Base-by-base conservation (phyloP, 2,329 filamentous ascomycete species). In the Ceratocystis smalleyi region DNA sequence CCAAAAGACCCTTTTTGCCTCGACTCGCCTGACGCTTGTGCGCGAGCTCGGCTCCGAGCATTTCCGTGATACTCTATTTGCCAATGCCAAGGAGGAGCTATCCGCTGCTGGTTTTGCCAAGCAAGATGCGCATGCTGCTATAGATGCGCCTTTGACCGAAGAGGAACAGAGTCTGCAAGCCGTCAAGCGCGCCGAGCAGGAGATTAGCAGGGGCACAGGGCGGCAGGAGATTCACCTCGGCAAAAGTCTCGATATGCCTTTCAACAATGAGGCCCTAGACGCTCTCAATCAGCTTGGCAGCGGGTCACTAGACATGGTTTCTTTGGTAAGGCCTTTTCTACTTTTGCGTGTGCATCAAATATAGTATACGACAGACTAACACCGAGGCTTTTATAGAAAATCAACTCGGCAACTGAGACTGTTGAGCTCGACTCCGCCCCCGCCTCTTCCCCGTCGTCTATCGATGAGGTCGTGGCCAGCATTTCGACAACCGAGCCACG, bases 1-100 rank as follows among this genome's bases (percentile, higher is more conserved):
- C 47, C 86, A 90, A 73, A 94, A 94, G 79, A 94, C 89, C 86
- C 81, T 94, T 24, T 91, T 92, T 73, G 88, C 89, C 5, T 83
- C 84, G 27, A 91, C 89, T 32, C 82, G 88, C 8, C 77, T 91
- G 69, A 88, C 88, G 0, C 79, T 94, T 1, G 81, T 86, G 61
- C 82, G 88, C 51, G 88, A 92, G 74, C 78, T 94, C 8, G 89
- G 89, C 57, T 82, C 83, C 63, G 88, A 94, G 73, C 81, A 89
- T 70, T 92, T 94, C 74, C 78, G 85, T 62, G 87, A 91, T 72
- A 87, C 83, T 27, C 78, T 92, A 51, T 90, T 91, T 71, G 83
- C 81, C 10, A 92, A 87, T 0, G 82, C 79, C 49, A 76, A 83
- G 27, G 81, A 83, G 22, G 89, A 94, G 75, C 76, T 94, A 67